Conservation (phyloP, 345 rosid genomes). For the Eutrema yunnanense region DNA sequence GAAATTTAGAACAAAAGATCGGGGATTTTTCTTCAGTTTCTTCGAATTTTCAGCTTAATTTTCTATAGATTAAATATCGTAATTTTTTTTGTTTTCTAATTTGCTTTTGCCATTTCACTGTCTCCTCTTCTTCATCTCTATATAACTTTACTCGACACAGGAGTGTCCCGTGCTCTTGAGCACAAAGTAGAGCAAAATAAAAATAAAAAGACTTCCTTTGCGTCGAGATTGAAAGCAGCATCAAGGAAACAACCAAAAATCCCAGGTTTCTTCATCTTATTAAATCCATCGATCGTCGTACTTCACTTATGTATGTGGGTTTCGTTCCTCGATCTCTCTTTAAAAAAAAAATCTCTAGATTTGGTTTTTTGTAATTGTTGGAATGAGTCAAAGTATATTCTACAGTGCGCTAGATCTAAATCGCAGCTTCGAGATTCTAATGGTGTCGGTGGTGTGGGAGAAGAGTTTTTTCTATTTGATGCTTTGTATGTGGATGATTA, state of each 20-base stretch:
- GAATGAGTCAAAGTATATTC: conserved; percentile 3
- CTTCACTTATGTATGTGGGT: neutral
- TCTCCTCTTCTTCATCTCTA: conserved; percentile 21
- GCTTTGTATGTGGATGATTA: neutral
- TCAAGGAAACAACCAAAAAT: neutral
- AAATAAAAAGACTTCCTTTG: neutral
- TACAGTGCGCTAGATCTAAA: conserved; percentile 20
- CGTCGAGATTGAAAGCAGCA: conserved; percentile 15
- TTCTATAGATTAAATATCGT: neutral
- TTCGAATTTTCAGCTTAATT: conserved; percentile 2
- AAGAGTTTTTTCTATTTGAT: neutral
- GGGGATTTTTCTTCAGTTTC: neutral
- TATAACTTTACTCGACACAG: conserved; percentile 17
- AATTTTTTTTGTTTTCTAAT: neutral
- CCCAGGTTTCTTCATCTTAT: conserved; percentile 10
- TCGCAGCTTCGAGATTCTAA: conserved; percentile 3
- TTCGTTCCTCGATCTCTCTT: conserved; percentile 17
- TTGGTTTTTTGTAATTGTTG: neutral
- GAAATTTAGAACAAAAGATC: conserved; percentile 1
- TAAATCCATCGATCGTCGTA: neutral
- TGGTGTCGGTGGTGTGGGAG: conserved; percentile 9
- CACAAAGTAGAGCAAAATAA: neutral
- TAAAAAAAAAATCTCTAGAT: conserved; percentile 8
- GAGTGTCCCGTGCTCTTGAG: conserved; percentile 28
- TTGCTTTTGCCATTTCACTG: neutral